Conservation (phyloP, 1,139 yeast species). For the Geotrichum fermentans region DNA sequence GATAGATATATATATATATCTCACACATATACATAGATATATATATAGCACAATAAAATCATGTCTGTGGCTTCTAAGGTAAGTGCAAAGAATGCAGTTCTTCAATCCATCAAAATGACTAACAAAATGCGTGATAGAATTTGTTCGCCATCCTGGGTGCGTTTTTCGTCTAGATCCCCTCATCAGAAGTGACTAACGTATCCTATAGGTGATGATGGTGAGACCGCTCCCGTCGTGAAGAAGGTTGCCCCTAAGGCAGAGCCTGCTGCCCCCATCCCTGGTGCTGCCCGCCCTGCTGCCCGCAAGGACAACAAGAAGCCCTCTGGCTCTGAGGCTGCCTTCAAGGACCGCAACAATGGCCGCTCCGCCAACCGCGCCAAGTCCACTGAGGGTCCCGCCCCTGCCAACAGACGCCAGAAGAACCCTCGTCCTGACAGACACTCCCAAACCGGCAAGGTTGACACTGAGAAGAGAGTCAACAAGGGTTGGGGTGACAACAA, state of each 20-base stretch:
- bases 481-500: slow-evolving; percentile 82
- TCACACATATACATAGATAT: slow-evolving; percentile 2
- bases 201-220: slow-evolving; percentile 64
- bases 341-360: slow-evolving; percentile 63
- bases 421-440: slow-evolving; percentile 70
- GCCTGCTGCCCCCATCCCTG: slow-evolving; percentile 62
- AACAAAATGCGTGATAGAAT: slow-evolving; percentile 26
- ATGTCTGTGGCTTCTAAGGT: slow-evolving; percentile 34
- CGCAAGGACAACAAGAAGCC: slow-evolving; percentile 40
- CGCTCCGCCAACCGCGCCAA: slow-evolving; percentile 59
- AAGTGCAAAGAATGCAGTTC: slow-evolving; percentile 16
- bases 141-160: slow-evolving; percentile 31
- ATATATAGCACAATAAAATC: slow-evolving; percentile 10
- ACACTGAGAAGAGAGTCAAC: slow-evolving; percentile 75
- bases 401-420: slow-evolving; percentile 44
- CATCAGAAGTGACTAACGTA: slow-evolving; percentile 1
- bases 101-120: not conserved
- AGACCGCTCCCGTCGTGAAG: slow-evolving; percentile 58
- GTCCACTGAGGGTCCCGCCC: slow-evolving; percentile 51
- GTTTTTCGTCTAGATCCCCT: not conserved
- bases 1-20: not conserved
- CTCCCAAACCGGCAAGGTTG: slow-evolving; percentile 76
- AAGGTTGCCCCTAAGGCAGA: slow-evolving; percentile 69
- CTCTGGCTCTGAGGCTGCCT: slow-evolving; percentile 84
- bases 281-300: slow-evolving; percentile 49